Evolutionary conservation across 164 flowering plant species (phyloP), one percentile per base, ranked within the genome.

Genomic region (Macadamia integrifolia): DNA sequence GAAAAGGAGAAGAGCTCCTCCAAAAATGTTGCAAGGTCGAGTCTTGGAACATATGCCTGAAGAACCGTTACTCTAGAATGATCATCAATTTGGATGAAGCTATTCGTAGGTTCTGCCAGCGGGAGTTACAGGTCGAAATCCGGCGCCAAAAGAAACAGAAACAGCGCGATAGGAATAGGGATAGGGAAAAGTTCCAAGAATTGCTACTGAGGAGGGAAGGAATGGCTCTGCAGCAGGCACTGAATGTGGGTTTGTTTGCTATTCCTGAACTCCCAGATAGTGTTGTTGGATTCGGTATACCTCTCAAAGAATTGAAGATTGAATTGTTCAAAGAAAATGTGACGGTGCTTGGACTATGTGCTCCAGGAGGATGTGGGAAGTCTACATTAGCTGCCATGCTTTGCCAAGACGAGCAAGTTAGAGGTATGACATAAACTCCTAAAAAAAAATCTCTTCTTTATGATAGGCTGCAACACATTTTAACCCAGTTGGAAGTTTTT

Each of bases 241-340:
- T 42, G 40, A 35, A 42, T 48, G 7, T 3, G 50, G 56, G 3
- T 50, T 65, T 61, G 15, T 61, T 59, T 58, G 48, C 17, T 11
- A 65, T 69, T 17, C 83, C 85, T n/a, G 64, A 29, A 14, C 46
- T 67, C 1, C 72, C 69, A 3, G 40, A 6, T 31, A 32, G 55
- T 28, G 52, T 57, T 6, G 77, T 81, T 63, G 87, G 82, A 52
- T 73, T 80, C 58, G 80, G 76, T 43, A 66, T 42, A n/a, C 82
- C 80, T 7, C 57, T 81, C 63, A 55, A 57, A 52, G 82, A 81
- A 49, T 53, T 81, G 70, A 84, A 78, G 75, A 44, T n/a, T 62
- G n/a, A 53, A 70, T 56, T 81, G 58, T 30, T 80, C 3, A 58
- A 61, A 15, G 77, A 66, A 35, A 73, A 15, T 9, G 58, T 8